Conservation (phyloP, 352 stramenopile species). For the Pythium brassicae region DNA sequence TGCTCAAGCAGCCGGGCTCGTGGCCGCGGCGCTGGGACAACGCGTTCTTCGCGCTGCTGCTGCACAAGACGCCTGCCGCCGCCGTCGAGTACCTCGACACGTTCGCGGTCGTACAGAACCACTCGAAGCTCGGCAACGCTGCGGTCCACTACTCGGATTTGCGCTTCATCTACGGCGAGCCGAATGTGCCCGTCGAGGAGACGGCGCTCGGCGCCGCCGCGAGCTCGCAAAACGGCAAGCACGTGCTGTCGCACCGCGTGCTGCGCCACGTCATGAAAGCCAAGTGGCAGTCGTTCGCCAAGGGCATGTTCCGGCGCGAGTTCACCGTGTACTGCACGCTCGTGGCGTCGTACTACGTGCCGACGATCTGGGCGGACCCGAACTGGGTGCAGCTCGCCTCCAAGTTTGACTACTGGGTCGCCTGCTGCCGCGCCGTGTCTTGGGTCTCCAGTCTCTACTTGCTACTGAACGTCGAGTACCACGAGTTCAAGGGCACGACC, state of each 20-base stretch:
- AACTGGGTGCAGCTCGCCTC: conserved; percentile 41
- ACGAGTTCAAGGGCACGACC: conserved; percentile 27
- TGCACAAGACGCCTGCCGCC: conserved; percentile 41
- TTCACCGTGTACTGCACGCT: conserved; percentile 44
- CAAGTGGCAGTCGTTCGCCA: conserved; percentile 60
- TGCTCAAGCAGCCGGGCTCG: conserved; percentile 32
- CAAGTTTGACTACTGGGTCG: conserved; percentile 41
- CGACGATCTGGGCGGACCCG: conserved; percentile 48
- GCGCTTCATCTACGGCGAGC: conserved; percentile 45
- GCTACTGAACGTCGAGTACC: conserved; percentile 42
- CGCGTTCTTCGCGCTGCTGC: conserved; percentile 45
- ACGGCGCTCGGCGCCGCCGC: conserved; percentile 41
- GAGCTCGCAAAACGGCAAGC: conserved; percentile 25
- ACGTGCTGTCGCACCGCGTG: conserved; percentile 50
- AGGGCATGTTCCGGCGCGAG: conserved; percentile 43
- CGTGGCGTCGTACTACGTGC: conserved; percentile 47
- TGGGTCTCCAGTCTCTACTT: conserved; percentile 54
- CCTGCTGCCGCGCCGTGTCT: conserved; percentile 27
- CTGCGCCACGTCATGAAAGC: conserved; percentile 44
- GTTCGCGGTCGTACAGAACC: conserved; percentile 42
- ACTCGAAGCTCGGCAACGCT: conserved; percentile 37
- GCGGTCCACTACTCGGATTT: conserved; percentile 50
- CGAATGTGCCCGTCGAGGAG: conserved; percentile 34
- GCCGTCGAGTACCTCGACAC: conserved; percentile 41
- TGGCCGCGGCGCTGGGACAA: conserved; percentile 37